These are phyloP conservation scores for Sclerotinia trifoliorum DNA, from an alignment of 2,329 filamentous ascomycete species.

Conservation along the genomic window DNA sequence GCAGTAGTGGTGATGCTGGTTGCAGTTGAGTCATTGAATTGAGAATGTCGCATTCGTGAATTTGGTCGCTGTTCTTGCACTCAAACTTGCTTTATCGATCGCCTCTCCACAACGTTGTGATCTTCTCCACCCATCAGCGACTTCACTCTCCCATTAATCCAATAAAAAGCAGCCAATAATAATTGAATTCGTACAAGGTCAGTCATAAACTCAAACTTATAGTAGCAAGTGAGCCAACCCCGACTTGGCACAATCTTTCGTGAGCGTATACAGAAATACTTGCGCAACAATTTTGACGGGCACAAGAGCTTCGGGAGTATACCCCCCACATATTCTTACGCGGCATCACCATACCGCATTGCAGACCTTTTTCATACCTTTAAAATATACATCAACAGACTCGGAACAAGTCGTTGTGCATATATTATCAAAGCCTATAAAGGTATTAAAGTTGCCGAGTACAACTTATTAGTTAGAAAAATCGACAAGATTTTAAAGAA, in stretches of 20 bases:
- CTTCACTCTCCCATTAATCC: constrained; percentile 37
- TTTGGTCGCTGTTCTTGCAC: background rate
- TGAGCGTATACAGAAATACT: constrained; percentile 22
- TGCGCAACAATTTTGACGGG: constrained; percentile 21
- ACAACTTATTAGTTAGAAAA: background rate
- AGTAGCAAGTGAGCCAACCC: constrained; percentile 23
- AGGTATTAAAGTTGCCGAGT: background rate
- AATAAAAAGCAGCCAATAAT: constrained; percentile 31
- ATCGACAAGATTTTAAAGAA: background rate
- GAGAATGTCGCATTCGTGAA: background rate
- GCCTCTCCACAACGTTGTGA: constrained; percentile 21
- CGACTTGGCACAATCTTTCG: background rate
- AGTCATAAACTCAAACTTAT: background rate
- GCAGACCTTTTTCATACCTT: constrained; percentile 35
- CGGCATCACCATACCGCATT: constrained; percentile 35
- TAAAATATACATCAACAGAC: constrained; percentile 35
- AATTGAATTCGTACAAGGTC: constrained; percentile 29
- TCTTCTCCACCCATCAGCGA: constrained; percentile 35
- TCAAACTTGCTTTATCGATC: background rate
- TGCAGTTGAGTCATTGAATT: background rate
- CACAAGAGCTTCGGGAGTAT: constrained; percentile 32
- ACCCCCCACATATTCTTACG: constrained; percentile 27
- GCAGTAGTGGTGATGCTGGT: background rate
- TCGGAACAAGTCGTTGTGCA: constrained; percentile 36
- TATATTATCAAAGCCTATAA: constrained; percentile 33